Evolutionary conservation across 2,329 filamentous ascomycete genomes (phyloP).

Genomic region (Penicillium freii): DNA sequence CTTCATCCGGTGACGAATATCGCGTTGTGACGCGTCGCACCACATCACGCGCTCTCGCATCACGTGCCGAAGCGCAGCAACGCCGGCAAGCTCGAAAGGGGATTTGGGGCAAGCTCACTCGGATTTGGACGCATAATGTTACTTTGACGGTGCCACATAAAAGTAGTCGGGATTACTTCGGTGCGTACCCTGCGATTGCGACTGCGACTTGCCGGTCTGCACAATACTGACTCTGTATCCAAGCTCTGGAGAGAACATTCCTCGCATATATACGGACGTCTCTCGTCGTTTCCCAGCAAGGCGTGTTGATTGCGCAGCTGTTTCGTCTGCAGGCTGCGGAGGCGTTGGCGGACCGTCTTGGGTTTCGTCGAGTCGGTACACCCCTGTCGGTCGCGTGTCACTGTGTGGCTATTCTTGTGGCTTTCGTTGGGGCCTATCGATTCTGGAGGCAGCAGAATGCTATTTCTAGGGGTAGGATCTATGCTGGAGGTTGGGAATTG

Average conservation of each 20-base stretch:
- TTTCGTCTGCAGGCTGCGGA: conserved; percentile 55
- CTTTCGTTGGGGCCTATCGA: conserved; percentile 55
- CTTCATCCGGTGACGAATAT: conserved; percentile 36
- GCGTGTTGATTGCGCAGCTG: conserved; percentile 65
- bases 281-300: conserved; percentile 64
- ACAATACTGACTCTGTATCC: conserved; percentile 1
- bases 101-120: conserved; percentile 67
- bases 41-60: conserved; percentile 18
- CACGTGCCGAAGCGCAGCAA: conserved; percentile 2
- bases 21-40: conserved; percentile 30
- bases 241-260: conserved; percentile 73
- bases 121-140: conserved; percentile 69
- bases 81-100: conserved; percentile 34
- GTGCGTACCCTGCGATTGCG: conserved; percentile 24
- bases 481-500: conserved; percentile 61
- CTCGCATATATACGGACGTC: conserved; percentile 72
- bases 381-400: conserved; percentile 53
- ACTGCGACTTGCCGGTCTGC: background rate
- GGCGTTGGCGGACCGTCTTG: conserved; percentile 51
- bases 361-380: conserved; percentile 60
- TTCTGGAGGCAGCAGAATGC: conserved; percentile 63
- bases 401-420: conserved; percentile 53
- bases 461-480: conserved; percentile 56
- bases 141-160: conserved; percentile 40
- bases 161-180: conserved; percentile 44